Conservation (phyloP, 2,329 filamentous ascomycete genomes). For the Bertia moriformis region DNA sequence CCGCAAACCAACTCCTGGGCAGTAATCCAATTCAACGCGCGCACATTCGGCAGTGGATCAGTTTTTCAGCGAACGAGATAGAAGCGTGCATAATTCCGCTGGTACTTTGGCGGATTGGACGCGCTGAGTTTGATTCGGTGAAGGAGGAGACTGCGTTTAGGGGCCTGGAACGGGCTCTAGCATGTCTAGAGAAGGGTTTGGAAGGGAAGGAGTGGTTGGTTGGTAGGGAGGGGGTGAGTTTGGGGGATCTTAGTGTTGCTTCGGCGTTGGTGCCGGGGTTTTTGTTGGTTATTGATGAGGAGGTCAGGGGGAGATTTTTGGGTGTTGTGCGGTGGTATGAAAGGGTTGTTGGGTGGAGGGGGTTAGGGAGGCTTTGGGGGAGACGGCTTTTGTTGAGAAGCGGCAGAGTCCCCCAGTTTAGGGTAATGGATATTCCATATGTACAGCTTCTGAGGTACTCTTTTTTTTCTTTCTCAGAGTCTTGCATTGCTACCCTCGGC, state of each 20-base stretch:
- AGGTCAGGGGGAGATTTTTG: conserved; percentile 17
- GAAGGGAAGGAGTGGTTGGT: background rate
- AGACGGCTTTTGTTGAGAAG: conserved; percentile 14
- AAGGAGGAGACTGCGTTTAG: conserved; percentile 7
- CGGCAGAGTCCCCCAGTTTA: too few relatives aligned
- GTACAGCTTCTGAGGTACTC: too few relatives aligned
- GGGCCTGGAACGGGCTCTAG: conserved; percentile 10
- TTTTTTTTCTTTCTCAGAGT: too few relatives aligned
- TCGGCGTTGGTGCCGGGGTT: conserved; percentile 9
- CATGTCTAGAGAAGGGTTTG: background rate
- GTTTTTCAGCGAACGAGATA: conserved; percentile 22
- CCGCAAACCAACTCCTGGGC: conserved; percentile 27
- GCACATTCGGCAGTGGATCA: conserved; percentile 28
- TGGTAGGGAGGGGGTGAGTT: too few relatives aligned
- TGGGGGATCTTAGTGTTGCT: background rate
- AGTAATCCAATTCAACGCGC: conserved; percentile 21
- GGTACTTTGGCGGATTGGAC: conserved; percentile 13
- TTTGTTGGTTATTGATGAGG: conserved; percentile 15
- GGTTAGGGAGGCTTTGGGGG: conserved; percentile 16
- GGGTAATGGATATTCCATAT: too few relatives aligned
- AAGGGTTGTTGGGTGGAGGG: conserved; percentile 13
- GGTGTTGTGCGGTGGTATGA: conserved; percentile 15
- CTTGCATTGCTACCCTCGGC: background rate
- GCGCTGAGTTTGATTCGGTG: conserved; percentile 11
- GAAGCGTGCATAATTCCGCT: conserved; percentile 7